A percentile compares a stretch with the other conserved stretches of the same genome.
phyloP scores from a whole-genome alignment of 306 rosid genomes.

The Pyrus bretschneideri region DNA sequence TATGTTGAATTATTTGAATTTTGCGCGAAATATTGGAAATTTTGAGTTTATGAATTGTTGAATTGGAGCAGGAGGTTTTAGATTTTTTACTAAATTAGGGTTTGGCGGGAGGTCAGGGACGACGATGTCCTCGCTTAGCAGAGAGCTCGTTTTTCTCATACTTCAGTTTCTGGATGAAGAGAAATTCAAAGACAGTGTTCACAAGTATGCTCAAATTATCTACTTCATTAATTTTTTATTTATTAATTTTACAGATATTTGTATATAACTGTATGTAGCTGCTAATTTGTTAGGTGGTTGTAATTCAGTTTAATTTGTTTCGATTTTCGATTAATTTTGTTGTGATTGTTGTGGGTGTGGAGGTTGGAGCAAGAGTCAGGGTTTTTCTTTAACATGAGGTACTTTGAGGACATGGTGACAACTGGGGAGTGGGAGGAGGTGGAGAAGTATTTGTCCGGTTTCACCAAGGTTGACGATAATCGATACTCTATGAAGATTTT shows the following conservation, averaged over 20 bases:
- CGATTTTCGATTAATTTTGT: neutral
- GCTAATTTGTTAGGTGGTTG: neutral
- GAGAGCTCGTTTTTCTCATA: slow-evolving; percentile 97
- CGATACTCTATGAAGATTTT: slow-evolving; percentile 98
- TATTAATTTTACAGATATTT: neutral
- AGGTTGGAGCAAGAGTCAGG: slow-evolving; percentile 99
- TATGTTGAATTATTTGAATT: neutral
- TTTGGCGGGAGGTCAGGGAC: slow-evolving; percentile 27
- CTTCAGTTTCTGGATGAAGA: slow-evolving; percentile 99
- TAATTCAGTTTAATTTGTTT: slow-evolving; percentile 7
- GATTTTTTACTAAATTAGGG: slow-evolving; percentile 35
- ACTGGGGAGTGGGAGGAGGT: slow-evolving; percentile 99
- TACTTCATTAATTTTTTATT: neutral
- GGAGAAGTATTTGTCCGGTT: slow-evolving; percentile 94
- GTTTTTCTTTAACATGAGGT: slow-evolving; percentile 94
- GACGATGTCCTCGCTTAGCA: slow-evolving; percentile 95
- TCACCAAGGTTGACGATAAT: slow-evolving; percentile 97
- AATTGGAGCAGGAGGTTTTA: slow-evolving; percentile 52
- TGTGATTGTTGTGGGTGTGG: slow-evolving; percentile 36
- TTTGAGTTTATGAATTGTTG: slow-evolving; percentile 25
- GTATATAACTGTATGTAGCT: neutral
- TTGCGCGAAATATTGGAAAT: slow-evolving; percentile 27
- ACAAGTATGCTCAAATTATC: slow-evolving; percentile 47
- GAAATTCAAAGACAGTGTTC: slow-evolving; percentile 96
- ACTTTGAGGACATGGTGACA: slow-evolving; percentile 95